These are phyloP conservation scores for Populus deltoides DNA, from an alignment of 345 rosid genomes.

Conservation along the genomic window DNA sequence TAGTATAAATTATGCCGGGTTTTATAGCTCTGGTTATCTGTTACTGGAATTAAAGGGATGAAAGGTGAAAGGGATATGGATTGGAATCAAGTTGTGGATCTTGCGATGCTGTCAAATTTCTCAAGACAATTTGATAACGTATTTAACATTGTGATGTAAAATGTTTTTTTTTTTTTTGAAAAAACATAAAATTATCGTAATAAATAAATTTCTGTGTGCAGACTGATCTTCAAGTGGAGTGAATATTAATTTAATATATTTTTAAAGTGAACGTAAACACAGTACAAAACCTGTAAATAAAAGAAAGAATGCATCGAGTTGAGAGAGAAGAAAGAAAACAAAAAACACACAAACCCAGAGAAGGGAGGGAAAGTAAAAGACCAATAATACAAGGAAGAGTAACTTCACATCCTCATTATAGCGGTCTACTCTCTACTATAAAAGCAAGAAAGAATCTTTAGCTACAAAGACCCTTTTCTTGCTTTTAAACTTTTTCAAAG, in stretches of 20 bases:
- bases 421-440: constrained; percentile 3
- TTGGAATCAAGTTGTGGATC: constrained; percentile 28
- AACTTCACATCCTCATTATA: constrained; percentile 17
- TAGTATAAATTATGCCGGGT: no score
- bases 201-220: no score
- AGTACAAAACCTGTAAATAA: no score
- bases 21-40: background rate
- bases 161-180: no score
- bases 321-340: background rate
- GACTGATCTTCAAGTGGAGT: no score
- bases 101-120: constrained; percentile 2
- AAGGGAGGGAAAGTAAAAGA: constrained; percentile 1
- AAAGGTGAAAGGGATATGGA: constrained; percentile 9
- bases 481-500: constrained; percentile 7
- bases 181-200: no score
- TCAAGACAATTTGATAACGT: background rate
- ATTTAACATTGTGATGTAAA: no score
- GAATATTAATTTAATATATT: no score
- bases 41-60: constrained; percentile 9
- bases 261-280: no score
- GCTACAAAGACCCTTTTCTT: constrained; percentile 11
- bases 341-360: constrained; percentile 2
- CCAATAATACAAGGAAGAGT: constrained; percentile 7
- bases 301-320: no score
- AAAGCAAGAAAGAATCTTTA: constrained; percentile 30